Evolutionary conservation across 2,329 filamentous ascomycete genomes (phyloP), one percentile per base, ranked within the genome.

Genomic region (Paecilomyces fulvus): DNA sequence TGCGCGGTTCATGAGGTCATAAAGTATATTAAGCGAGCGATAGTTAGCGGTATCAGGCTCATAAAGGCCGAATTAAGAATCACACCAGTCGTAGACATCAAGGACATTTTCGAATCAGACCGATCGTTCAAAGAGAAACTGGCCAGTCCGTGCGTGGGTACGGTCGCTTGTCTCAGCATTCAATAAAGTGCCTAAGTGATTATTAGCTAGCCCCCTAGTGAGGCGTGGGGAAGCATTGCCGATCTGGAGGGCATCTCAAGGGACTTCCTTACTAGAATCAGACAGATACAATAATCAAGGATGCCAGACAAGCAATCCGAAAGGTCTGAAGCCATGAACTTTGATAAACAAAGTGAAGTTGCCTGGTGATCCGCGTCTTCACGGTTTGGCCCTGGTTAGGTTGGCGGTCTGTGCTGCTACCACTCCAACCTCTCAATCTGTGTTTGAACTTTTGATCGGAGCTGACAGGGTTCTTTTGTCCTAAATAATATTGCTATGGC

Each of bases 1-100:
- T 59, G 65, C 63, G 65, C 66, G 65, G 68, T 69, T 67, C 66
- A 68, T 66, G 64, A 62, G 58, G 63, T 58, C 60, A 59, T 59
- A 43, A 37, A 55, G 30, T 33, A 37, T 48, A 10, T 49, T 49
- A 23, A 49, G 48, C 48, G 48, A 49, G 20, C 25, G 14, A 23
- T 49, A 28, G n/a, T n/a, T n/a, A n/a, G 14, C 48, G 25, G 14
- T 49, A 49, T 11, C 20, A 17, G n/a, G 2, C n/a, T 49, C 8
- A 21, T 49, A 43, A 43, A 17, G 14, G 14, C 14, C 37, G 17
- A n/a, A 43, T 43, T 9, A 17, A 17, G 37, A 9, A 43, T 43
- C 37, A 43, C 37, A 43, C 17, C 37, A 43, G 37, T 17, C 6
- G 33, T 43, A 6, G 12, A n/a, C 33, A 37, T n/a, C n/a, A 10